A percentile compares a stretch with the other conserved stretches of the same genome.
phyloP scores from a whole-genome alignment of 805 yeast genomes.

The Lipomyces sp. region DNA sequence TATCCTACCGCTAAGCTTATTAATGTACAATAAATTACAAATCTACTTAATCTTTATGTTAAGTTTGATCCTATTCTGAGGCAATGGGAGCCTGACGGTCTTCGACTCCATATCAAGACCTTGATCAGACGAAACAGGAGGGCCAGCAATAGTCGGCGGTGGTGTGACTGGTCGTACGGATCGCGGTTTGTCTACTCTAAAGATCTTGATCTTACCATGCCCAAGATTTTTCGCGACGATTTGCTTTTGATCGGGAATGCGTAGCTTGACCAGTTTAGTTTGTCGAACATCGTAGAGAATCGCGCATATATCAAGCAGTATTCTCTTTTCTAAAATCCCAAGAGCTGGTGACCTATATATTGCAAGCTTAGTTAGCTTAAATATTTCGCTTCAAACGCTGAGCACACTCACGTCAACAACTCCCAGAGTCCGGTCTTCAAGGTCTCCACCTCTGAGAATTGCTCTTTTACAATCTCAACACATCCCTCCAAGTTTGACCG shows the following conservation, averaged over 20 bases:
- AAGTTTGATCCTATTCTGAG: slow-evolving; percentile 10
- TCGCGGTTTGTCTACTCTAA: slow-evolving; percentile 18
- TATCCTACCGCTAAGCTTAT: too few species aligned
- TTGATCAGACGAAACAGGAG: neutral
- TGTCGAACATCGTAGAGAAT: slow-evolving; percentile 68
- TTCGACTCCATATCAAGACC: slow-evolving; percentile 2
- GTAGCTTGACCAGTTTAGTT: slow-evolving; percentile 63
- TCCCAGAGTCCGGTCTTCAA: slow-evolving; percentile 69
- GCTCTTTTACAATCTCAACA: slow-evolving; percentile 65
- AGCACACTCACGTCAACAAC: slow-evolving; percentile 47
- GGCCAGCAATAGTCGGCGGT: neutral
- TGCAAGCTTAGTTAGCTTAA: neutral
- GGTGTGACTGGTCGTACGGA: neutral
- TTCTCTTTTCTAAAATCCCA: slow-evolving; percentile 63
- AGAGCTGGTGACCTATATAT: slow-evolving; percentile 57
- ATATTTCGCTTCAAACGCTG: neutral
- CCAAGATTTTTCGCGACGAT: slow-evolving; percentile 64
- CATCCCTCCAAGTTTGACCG: slow-evolving; percentile 69
- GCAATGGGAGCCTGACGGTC: slow-evolving; percentile 9
- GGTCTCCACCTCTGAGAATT: slow-evolving; percentile 57
- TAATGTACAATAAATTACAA: neutral
- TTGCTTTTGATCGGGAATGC: slow-evolving; percentile 65
- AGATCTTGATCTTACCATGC: slow-evolving; percentile 58
- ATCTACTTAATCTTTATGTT: slow-evolving; percentile 8
- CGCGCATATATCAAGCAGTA: slow-evolving; percentile 66